Base-by-base conservation (phyloP, 1,139 yeast species). In the Geotrichum klebahnii region DNA sequence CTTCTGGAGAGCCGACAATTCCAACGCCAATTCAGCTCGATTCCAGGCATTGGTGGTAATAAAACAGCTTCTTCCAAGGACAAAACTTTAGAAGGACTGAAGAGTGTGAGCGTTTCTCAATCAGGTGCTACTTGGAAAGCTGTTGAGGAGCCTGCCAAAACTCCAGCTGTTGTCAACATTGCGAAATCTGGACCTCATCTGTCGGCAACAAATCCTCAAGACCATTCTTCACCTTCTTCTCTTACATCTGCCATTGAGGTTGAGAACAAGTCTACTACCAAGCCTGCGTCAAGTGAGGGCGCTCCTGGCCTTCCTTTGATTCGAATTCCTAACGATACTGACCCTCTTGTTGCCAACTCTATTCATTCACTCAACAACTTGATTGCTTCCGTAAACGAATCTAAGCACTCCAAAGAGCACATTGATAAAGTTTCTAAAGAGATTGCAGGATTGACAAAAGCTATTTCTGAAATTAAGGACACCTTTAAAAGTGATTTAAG, bases 321-420 rank as follows among this genome's bases (percentile, higher is more conserved):
- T 24, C 57, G 59, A 41, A 52, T 62, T 23, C 60, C 67, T 2
- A 57, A 61, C 24, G 68, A 65, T 44, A 59, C 70, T 20, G 80
- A 80, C 58, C 73, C 77, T 12, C 61, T 76, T 5, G 76, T 83
- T 44, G 68, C 71, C 47, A 66, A 62, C 40, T 76, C 81, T 41
- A 73, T 76, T 42, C 72, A 69, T 24, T 69, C 80, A 3, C 71
- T 82, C 64, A 81, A 82, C 65, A 69, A 68, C 45, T 72, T 80
- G 59, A 76, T 81, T 52, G 67, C 66, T 39, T 68, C 77, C 37
- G 74, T 81, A 53, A 81, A 80, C 59, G 68, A 69, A 48, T 61
- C 71, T 26, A 62, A 63, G 39, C 55, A 56, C 38, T 54, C 64
- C 16, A 72, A 59, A 32, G 61, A 60, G 14, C 59, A 64, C 29